phyloP scores from a whole-genome alignment of 1,284 basidiomycete genomes.

The Filobasidium uniguttulatum region DNA sequence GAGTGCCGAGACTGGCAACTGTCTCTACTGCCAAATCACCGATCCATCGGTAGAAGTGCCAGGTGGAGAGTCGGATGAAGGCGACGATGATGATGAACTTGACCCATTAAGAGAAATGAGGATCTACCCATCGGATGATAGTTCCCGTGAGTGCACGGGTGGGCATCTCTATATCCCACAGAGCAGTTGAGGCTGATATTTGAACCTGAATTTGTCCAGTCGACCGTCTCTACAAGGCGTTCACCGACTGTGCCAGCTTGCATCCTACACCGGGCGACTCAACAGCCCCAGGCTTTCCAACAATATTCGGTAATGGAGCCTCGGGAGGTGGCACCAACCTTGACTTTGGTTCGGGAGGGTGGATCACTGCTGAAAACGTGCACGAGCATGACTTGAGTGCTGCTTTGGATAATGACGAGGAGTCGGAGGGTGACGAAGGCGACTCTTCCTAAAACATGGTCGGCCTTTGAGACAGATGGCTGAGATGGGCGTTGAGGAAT shows the following conservation, averaged over 20 bases:
- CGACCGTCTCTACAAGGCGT: slow-evolving; percentile 45
- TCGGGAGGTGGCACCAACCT: slow-evolving; percentile 43
- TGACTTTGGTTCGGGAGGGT: slow-evolving; percentile 32
- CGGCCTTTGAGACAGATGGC: no score
- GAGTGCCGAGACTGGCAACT: slow-evolving; percentile 43
- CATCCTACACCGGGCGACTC: slow-evolving; percentile 45
- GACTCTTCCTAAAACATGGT: slow-evolving; percentile 58
- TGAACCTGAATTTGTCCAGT: slow-evolving; percentile 12
- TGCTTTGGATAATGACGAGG: slow-evolving; percentile 9
- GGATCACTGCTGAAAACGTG: slow-evolving; percentile 17
- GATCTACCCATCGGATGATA: slow-evolving; percentile 50
- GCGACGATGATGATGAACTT: slow-evolving; percentile 40
- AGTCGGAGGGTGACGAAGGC: slow-evolving; percentile 44
- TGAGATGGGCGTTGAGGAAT: slow-evolving; percentile 91
- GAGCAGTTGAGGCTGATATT: no score
- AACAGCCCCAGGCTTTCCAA: neutral
- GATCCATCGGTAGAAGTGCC: slow-evolving; percentile 38
- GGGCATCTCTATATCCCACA: slow-evolving; percentile 3
- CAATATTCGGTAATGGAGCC: slow-evolving; percentile 4
- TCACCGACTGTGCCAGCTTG: slow-evolving; percentile 77
- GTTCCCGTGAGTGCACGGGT: slow-evolving; percentile 46
- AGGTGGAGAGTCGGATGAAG: slow-evolving; percentile 15
- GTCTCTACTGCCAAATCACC: slow-evolving; percentile 80
- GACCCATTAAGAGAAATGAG: slow-evolving; percentile 58
- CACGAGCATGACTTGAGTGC: neutral